Conservation (phyloP, 768 basidiomycete species). For the Scleroderma citrinum region DNA sequence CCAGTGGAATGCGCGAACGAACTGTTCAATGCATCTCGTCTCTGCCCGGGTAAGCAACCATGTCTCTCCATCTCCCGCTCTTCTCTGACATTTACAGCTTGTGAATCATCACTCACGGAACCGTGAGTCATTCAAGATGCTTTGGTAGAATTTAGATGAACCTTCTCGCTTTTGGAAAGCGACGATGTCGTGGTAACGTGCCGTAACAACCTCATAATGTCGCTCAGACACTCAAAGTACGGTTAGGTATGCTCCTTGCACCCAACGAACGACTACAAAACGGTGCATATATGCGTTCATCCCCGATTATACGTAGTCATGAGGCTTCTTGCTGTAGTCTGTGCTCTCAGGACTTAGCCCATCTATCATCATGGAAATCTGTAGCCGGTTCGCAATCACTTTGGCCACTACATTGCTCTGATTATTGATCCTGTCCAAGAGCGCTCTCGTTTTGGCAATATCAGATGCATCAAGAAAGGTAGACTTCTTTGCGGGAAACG, state of each 20-base stretch:
- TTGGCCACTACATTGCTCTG: background rate
- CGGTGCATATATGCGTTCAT: slow-evolving; percentile 45
- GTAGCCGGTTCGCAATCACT: slow-evolving; percentile 50
- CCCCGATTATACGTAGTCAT: slow-evolving; percentile 1
- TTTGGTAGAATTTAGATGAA: background rate
- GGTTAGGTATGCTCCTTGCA: slow-evolving; percentile 71
- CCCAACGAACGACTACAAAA: slow-evolving; percentile 89
- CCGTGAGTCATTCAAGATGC: slow-evolving; percentile 43
- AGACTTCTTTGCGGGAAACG: slow-evolving; percentile 5
- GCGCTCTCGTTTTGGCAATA: slow-evolving; percentile 91
- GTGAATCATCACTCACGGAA: slow-evolving; percentile 73
- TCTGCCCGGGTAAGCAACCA: slow-evolving; percentile 63
- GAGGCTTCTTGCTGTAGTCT: slow-evolving; percentile 43
- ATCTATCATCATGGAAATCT: slow-evolving; percentile 72
- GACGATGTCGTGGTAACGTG: slow-evolving; percentile 55
- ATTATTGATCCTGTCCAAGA: slow-evolving; percentile 30
- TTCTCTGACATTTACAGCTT: slow-evolving; percentile 43
- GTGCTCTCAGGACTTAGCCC: slow-evolving; percentile 79
- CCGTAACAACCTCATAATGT: background rate
- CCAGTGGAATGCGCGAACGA: slow-evolving; percentile 83
- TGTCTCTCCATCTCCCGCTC: background rate
- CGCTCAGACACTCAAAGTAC: slow-evolving; percentile 2
- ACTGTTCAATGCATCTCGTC: slow-evolving; percentile 66
- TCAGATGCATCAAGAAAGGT: slow-evolving; percentile 85
- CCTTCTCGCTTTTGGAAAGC: slow-evolving; percentile 6